Conservation (phyloP, 305 asterid species). For the Solanum hybrid region DNA sequence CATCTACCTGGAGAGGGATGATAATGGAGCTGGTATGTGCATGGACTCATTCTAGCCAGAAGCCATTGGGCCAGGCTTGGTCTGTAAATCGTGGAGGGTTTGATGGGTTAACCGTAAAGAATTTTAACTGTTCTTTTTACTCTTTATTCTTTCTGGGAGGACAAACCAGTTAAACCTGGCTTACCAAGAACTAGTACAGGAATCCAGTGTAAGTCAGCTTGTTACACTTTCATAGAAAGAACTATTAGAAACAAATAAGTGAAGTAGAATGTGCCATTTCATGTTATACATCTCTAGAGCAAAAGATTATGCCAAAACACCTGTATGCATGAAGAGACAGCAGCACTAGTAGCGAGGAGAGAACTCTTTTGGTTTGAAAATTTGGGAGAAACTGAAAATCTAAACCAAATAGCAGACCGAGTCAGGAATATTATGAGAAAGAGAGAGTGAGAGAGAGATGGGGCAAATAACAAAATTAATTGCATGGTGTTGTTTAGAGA, state of each 20-base stretch:
- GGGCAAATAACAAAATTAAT: not conserved
- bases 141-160: not conserved
- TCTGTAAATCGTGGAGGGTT: not conserved
- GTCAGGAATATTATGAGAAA: not conserved
- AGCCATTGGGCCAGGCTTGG: not conserved
- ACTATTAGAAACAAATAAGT: not conserved
- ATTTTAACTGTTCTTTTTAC: not conserved
- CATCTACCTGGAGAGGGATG: not conserved
- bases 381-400: not conserved
- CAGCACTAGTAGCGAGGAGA: not conserved
- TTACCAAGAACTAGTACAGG: not conserved
- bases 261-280: not conserved
- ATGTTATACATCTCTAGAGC: not conserved
- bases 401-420: not conserved
- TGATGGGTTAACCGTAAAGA: not conserved
- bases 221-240: not conserved
- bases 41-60: not conserved
- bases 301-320: not conserved
- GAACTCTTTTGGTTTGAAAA: not conserved
- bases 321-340: not conserved
- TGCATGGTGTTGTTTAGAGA: not conserved
- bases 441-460: not conserved
- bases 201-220: not conserved
- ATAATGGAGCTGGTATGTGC: not conserved
- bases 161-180: not conserved